Evolutionary conservation across 768 basidiomycete genomes (phyloP).

Genomic region (Agaricus subrufescens): DNA sequence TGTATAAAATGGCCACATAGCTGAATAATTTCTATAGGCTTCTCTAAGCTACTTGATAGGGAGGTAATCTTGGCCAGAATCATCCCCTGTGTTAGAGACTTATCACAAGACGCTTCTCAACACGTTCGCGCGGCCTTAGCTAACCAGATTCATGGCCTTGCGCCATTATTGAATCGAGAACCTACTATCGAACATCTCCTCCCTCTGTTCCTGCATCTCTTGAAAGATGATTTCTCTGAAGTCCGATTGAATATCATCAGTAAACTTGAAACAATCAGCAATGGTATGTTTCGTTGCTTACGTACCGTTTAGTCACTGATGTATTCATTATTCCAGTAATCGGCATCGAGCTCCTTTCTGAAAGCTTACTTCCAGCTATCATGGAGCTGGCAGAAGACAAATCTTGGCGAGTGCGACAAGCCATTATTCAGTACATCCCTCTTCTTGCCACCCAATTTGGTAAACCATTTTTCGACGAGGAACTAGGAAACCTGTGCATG

Average conservation of each 20-base stretch:
- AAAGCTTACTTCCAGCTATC: conserved; percentile 94
- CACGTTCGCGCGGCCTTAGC: conserved; percentile 97
- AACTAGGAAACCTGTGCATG: conserved; percentile 96
- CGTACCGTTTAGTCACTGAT: conserved; percentile 9
- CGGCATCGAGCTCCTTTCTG: conserved; percentile 90
- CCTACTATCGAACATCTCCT: conserved; percentile 95
- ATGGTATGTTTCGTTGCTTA: conserved; percentile 48
- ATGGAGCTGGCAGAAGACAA: conserved; percentile 98
- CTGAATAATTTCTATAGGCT: conserved; percentile 48
- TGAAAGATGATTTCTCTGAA: conserved; percentile 99
- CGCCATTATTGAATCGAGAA: conserved; percentile 89
- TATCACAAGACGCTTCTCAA: conserved; percentile 91
- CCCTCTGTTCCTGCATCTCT: conserved; percentile 90
- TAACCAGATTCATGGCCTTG: conserved; percentile 93
- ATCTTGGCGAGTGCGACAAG: conserved; percentile 98
- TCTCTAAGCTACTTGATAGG: conserved; percentile 88
- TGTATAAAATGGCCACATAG: conserved; percentile 3
- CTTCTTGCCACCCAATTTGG: conserved; percentile 97
- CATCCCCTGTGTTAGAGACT: conserved; percentile 91
- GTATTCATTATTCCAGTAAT: conserved; percentile 60
- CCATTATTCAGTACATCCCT: conserved; percentile 99
- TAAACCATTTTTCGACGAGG: conserved; percentile 95
- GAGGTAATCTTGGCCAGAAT: conserved; percentile 92
- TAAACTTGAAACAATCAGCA: conserved; percentile 94
- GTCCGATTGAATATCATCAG: conserved; percentile 97